phyloP scores from a whole-genome alignment of 805 yeast genomes.

The Ogataea angusta region DNA sequence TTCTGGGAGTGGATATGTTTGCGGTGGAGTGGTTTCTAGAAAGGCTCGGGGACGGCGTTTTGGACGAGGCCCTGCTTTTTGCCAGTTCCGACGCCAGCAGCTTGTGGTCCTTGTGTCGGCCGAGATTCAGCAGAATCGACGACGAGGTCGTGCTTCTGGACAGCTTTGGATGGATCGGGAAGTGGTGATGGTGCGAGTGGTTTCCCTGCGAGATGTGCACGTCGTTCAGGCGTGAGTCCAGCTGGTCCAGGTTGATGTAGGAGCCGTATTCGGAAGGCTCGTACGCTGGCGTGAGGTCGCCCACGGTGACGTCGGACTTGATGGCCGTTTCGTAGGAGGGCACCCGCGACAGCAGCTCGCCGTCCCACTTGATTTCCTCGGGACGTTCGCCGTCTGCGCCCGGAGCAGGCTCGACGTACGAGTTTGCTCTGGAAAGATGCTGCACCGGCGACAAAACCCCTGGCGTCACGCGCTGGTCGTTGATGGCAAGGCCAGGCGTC shows the following conservation, averaged over 20 bases:
- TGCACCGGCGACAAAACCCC: conserved; percentile 52
- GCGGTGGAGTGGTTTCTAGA: conserved; percentile 38
- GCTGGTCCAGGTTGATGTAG: conserved; percentile 28
- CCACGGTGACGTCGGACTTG: conserved; percentile 45
- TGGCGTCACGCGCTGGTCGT: conserved; percentile 26
- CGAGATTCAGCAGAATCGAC: conserved; percentile 9
- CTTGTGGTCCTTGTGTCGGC: conserved; percentile 16
- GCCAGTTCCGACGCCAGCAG: conserved; percentile 25
- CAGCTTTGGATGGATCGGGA: conserved; percentile 9
- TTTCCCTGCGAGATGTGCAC: conserved; percentile 16
- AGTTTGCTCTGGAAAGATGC: conserved; percentile 57
- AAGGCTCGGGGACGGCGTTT: conserved; percentile 38
- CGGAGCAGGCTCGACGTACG: conserved; percentile 34
- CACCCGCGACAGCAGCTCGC: conserved; percentile 47
- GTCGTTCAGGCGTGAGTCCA: conserved; percentile 31
- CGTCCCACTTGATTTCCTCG: conserved; percentile 19
- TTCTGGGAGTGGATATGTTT: conserved; percentile 22
- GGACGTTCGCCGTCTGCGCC: conserved; percentile 10
- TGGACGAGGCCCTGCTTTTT: conserved; percentile 33
- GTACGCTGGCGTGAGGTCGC: conserved; percentile 71
- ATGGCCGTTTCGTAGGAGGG: conserved; percentile 86
- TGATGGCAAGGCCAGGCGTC: conserved; percentile 10
- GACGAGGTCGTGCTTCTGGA: conserved; percentile 15
- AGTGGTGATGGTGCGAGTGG: not conserved
- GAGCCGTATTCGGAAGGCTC: conserved; percentile 48